phyloP scores from a whole-genome alignment of 306 rosid species.

The Cucumis hystrix region DNA sequence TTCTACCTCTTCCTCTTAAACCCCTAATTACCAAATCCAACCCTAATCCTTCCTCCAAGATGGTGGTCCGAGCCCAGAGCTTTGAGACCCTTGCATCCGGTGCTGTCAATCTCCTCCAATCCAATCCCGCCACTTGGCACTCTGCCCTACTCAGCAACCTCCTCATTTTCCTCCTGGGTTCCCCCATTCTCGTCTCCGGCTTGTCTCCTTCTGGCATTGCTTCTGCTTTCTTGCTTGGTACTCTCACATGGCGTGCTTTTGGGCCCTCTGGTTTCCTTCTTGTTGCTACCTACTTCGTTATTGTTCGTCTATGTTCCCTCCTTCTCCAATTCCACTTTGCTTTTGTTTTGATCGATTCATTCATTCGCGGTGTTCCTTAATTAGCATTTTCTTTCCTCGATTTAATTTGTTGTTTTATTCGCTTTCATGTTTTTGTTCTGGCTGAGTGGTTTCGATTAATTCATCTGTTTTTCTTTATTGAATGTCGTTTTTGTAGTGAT shows the following conservation, averaged over 20 bases:
- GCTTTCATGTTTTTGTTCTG: neutral
- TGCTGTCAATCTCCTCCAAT: slow-evolving; percentile 40
- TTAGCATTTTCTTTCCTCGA: neutral
- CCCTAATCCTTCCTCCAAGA: slow-evolving; percentile 9
- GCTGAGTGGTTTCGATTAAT: neutral
- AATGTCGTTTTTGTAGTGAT: neutral
- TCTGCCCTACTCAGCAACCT: slow-evolving; percentile 58
- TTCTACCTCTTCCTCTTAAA: neutral
- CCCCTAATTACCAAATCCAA: slow-evolving; percentile 2
- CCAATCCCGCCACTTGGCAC: slow-evolving; percentile 78
- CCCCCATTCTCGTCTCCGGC: slow-evolving; percentile 63
- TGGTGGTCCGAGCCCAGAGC: slow-evolving; percentile 20
- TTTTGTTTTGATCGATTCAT: neutral
- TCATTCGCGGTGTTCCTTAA: neutral
- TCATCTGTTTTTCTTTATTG: neutral
- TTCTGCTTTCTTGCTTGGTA: slow-evolving; percentile 85
- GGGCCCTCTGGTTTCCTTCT: slow-evolving; percentile 76
- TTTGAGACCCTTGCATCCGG: slow-evolving; percentile 35
- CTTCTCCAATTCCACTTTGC: neutral
- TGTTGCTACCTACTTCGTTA: slow-evolving; percentile 74
- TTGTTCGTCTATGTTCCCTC: slow-evolving; percentile 19
- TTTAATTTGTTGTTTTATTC: neutral
- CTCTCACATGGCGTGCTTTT: slow-evolving; percentile 98
- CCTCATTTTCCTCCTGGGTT: slow-evolving; percentile 55
- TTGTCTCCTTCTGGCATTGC: slow-evolving; percentile 68